These are phyloP conservation scores for Pugionium dolabratum DNA, from an alignment of 345 rosid genomes.

Conservation along the genomic window DNA sequence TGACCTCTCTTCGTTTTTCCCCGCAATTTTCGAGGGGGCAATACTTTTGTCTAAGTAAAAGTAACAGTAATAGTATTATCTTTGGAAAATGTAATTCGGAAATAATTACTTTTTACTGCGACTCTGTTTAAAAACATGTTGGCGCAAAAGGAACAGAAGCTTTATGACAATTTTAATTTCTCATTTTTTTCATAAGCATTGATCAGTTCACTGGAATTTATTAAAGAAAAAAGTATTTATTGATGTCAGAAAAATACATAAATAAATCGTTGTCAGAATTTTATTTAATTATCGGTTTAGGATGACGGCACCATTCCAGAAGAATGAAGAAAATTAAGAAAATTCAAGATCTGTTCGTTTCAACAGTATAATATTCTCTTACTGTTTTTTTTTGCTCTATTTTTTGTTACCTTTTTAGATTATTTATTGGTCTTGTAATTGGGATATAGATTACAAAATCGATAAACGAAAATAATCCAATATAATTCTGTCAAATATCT, in stretches of 20 bases:
- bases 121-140: conserved; percentile 26
- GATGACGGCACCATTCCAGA: conserved; percentile 48
- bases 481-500: no score
- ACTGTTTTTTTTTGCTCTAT: background rate
- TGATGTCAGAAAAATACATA: conserved; percentile 2
- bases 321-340: conserved; percentile 45
- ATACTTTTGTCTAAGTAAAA: background rate
- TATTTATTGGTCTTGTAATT: no score
- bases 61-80: conserved; percentile 1
- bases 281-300: conserved; percentile 10
- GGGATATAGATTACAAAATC: no score
- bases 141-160: conserved; percentile 32
- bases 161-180: conserved; percentile 20
- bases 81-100: background rate
- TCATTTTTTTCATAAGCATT: conserved; percentile 1
- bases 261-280: background rate
- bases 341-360: conserved; percentile 37
- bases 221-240: background rate
- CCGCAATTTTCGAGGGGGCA: background rate
- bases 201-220: background rate
- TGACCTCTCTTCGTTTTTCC: conserved; percentile 5
- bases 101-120: background rate
- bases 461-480: no score
- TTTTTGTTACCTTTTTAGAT: conserved; percentile 10
- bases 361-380: conserved; percentile 54